These are phyloP conservation scores for Penicillium polonicum DNA, from an alignment of 2,329 filamentous ascomycete genomes.

Conservation along the genomic window DNA sequence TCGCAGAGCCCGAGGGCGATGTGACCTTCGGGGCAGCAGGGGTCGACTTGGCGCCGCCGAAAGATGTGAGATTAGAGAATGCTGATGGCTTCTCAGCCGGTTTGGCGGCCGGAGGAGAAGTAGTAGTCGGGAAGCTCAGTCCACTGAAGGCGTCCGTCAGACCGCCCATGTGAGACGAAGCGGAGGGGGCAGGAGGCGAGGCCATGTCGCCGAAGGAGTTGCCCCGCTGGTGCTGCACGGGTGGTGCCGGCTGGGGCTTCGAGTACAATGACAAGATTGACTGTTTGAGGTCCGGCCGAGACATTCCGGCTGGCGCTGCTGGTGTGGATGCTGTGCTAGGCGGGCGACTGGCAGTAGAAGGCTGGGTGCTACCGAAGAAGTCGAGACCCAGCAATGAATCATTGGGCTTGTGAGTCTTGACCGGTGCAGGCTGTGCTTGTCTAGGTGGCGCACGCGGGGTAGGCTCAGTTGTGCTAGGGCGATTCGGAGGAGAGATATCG, in stretches of 20 bases:
- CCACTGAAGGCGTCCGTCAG: conserved; percentile 79
- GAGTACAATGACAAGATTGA: conserved; percentile 95
- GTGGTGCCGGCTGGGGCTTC: conserved; percentile 64
- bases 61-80: conserved; percentile 62
- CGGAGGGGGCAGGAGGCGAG: conserved; percentile 44
- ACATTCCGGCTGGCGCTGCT: conserved; percentile 59
- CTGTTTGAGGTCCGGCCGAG: conserved; percentile 90
- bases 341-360: conserved; percentile 70
- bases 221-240: conserved; percentile 54
- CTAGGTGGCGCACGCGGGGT: conserved; percentile 66
- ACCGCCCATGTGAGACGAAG: conserved; percentile 53
- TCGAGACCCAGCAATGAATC: conserved; percentile 91
- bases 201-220: conserved; percentile 69
- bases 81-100: conserved; percentile 57
- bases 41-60: conserved; percentile 49
- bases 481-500: conserved; percentile 61
- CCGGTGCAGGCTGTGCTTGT: conserved; percentile 54
- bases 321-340: conserved; percentile 72
- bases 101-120: conserved; percentile 39
- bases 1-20: conserved; percentile 51
- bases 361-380: conserved; percentile 74
- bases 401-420: conserved; percentile 65
- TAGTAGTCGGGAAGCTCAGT: conserved; percentile 59
- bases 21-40: conserved; percentile 49
- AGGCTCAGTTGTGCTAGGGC: conserved; percentile 71